A percentile compares a stretch with the other conserved stretches of the same genome.
Evolutionary conservation across 768 basidiomycete species (phyloP).

Genomic region (Thelephora ganbajun): DNA sequence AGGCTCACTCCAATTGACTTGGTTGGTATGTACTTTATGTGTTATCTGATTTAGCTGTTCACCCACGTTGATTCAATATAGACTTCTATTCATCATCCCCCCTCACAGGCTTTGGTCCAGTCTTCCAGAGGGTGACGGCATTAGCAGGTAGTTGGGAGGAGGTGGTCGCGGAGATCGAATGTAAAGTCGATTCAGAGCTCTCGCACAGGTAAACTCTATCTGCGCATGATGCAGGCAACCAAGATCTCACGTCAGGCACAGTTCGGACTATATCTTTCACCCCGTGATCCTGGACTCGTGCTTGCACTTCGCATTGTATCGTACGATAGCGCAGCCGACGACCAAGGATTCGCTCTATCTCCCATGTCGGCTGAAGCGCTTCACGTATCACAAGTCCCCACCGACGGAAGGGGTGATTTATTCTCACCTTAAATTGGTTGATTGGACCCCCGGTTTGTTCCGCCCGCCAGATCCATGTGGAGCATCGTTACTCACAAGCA

Average conservation of each 20-base stretch:
- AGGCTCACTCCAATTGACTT: neutral
- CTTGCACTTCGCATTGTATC: conserved; percentile 20
- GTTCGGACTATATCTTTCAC: conserved; percentile 17
- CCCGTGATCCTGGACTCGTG: conserved; percentile 25
- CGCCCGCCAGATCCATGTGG: neutral
- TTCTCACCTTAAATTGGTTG: conserved; percentile 11
- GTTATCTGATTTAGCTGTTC: neutral
- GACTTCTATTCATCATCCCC: neutral
- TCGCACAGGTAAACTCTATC: conserved; percentile 7
- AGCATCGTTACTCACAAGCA: neutral
- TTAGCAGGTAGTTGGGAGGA: conserved; percentile 1
- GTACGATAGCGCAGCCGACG: conserved; percentile 16
- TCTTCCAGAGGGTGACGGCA: conserved; percentile 1
- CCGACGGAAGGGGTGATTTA: conserved; percentile 10
- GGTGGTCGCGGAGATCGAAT: neutral
- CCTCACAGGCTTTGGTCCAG: conserved; percentile 1
- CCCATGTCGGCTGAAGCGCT: conserved; percentile 12
- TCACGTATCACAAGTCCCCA: conserved; percentile 9
- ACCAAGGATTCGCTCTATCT: conserved; percentile 19
- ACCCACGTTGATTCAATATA: neutral
- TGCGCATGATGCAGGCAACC: neutral
- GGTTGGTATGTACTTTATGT: neutral
- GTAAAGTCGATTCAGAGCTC: conserved; percentile 6
- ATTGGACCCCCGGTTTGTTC: conserved; percentile 17
- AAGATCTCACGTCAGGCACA: conserved; percentile 6